Evolutionary conservation across 257 asterid genomes (phyloP), one percentile per base, ranked within the genome.

Genomic region (Solanum appendiculatum): DNA sequence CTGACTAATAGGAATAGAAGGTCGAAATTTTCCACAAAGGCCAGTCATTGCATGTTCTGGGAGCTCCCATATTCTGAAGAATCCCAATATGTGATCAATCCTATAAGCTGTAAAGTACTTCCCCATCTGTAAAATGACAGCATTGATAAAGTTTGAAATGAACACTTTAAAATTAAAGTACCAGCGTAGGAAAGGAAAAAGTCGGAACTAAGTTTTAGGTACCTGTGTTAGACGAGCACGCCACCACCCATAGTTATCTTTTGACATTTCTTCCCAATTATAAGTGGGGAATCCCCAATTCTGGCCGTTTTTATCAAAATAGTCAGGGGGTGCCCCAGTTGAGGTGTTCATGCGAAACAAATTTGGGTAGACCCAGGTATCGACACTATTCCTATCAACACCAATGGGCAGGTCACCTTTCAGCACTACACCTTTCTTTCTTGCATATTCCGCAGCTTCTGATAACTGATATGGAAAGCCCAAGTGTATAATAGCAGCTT

Each of bases 181-280:
- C 31, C 58, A 51, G 15, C 27, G 31, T 58, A 64, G 68, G 44
- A 87, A 81, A 73, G 86, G 80, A 85, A 75, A 83, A 40, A 31
- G 27, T 21, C 7, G 20, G 72, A 39, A 74, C 31, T 81, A 39
- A n/a, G 80, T 66, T 85, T 48, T 81, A 37, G 63, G 85, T 87
- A 97, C 99, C 98, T 97, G 99, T 39, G 97, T 91, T 75, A 97
- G 91, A 93, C 99, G 99, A 92, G 94, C 93, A 85, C 98, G 95
- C 99, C 99, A 97, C 99, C 99, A 97, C 73, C 91, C 97, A 91
- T 97, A 97, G 90, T 97, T 95, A 87, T 97, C 99, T 89, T 95
- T 97, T 12, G 99, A 97, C 99, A 97, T 97, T 90, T 97, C 99
- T 92, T 97, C 99, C 99, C 99, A 97, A 90, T 97, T 97, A 89